Evolutionary conservation across 208 protist species (phyloP).

Genomic region (Strigomonas galati): DNA sequence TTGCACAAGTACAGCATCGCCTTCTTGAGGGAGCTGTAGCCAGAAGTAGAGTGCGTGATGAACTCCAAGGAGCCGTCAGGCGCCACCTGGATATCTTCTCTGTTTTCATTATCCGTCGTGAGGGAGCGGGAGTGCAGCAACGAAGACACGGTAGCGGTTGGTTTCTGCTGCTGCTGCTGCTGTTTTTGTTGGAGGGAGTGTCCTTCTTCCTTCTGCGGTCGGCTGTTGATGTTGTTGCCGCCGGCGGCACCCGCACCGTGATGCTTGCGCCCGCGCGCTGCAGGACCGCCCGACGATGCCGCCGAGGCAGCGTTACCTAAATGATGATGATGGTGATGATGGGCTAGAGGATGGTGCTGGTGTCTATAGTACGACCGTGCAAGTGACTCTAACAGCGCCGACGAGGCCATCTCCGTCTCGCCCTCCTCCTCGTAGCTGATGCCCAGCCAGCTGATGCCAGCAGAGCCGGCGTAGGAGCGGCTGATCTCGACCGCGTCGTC

Average conservation of each 20-base stretch:
- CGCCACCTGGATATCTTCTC: no score
- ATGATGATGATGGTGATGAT: no score
- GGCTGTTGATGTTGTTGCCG: slow-evolving; percentile 6
- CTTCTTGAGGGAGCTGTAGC: no score
- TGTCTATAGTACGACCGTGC: neutral
- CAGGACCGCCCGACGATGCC: no score
- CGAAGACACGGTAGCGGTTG: neutral
- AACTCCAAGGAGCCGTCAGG: no score
- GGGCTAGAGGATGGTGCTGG: neutral
- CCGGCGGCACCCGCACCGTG: no score
- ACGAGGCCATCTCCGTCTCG: slow-evolving; percentile 26
- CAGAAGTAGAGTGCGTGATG: no score
- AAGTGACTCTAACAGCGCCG: slow-evolving; percentile 2
- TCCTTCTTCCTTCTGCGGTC: neutral
- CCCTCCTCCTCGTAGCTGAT: slow-evolving; percentile 24
- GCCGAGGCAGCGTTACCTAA: no score
- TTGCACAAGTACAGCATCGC: no score
- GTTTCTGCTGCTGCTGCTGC: neutral
- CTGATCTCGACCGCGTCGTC: slow-evolving; percentile 80
- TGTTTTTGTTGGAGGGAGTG: neutral
- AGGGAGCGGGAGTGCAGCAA: no score
- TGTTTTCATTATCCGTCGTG: no score
- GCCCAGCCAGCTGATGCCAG: slow-evolving; percentile 66
- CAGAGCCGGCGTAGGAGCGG: slow-evolving; percentile 55
- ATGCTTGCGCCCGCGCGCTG: no score